Evolutionary conservation across 306 rosid species (phyloP).

Genomic region (Dryas drummondii): DNA sequence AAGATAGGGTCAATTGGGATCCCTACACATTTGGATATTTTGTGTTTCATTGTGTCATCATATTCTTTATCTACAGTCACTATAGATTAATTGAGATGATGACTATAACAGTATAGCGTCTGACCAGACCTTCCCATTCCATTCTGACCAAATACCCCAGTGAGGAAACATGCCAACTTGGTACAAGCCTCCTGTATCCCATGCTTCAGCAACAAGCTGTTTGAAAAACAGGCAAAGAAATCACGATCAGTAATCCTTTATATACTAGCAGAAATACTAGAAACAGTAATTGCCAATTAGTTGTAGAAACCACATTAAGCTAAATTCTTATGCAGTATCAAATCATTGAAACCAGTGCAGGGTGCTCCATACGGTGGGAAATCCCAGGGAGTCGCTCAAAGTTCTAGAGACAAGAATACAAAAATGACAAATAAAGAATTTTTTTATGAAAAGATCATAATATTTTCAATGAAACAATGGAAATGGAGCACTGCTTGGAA

Average conservation of each 20-base stretch:
- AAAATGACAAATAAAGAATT: not conserved
- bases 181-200: conserved; percentile 97
- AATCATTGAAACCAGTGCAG: not conserved
- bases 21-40: not conserved
- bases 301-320: not conserved
- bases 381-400: too few relatives aligned
- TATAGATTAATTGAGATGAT: conserved; percentile 4
- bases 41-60: not conserved
- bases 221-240: conserved; percentile 31
- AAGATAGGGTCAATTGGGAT: not conserved
- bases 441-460: not conserved
- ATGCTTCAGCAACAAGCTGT: conserved; percentile 97
- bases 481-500: not conserved
- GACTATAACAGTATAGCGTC: conserved; percentile 22
- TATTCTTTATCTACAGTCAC: not conserved
- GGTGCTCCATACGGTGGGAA: too few relatives aligned
- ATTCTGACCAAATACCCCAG: conserved; percentile 98
- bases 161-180: conserved; percentile 97
- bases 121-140: conserved; percentile 95
- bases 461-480: not conserved
- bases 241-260: conserved; percentile 1
- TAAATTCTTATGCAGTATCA: not conserved
- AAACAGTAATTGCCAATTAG: not conserved
- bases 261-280: not conserved
- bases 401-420: not conserved